Evolutionary conservation across 1,139 yeast species (phyloP).

Genomic region (Yamadazyma songkhlaensis): DNA sequence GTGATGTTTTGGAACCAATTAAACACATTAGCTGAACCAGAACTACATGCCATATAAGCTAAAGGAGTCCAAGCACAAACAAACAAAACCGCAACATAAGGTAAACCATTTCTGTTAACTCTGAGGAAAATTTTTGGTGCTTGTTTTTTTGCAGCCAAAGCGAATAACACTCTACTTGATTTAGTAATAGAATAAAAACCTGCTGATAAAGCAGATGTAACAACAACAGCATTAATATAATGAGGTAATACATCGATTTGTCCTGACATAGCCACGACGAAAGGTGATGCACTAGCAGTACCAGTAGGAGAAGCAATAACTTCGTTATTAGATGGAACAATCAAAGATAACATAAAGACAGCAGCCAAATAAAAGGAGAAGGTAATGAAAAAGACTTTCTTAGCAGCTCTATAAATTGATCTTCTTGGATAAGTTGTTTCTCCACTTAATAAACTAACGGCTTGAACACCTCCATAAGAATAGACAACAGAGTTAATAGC

Average conservation of each 20-base stretch:
- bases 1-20: conserved; percentile 39
- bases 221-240: conserved; percentile 52
- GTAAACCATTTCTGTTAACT: conserved; percentile 32
- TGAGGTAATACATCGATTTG: conserved; percentile 40
- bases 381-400: conserved; percentile 71
- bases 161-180: conserved; percentile 50
- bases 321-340: conserved; percentile 38
- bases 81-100: conserved; percentile 37
- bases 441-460: conserved; percentile 77
- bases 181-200: conserved; percentile 53
- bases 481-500: conserved; percentile 83
- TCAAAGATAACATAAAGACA: conserved; percentile 43
- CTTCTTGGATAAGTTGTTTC: conserved; percentile 70
- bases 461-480: conserved; percentile 58
- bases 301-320: conserved; percentile 29
- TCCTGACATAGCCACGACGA: conserved; percentile 40
- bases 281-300: conserved; percentile 36
- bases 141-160: conserved; percentile 41
- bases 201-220: conserved; percentile 50
- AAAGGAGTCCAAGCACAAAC: conserved; percentile 53
- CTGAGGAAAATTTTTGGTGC: conserved; percentile 35
- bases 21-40: conserved; percentile 39
- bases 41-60: conserved; percentile 42
- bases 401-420: conserved; percentile 69
- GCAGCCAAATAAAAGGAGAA: conserved; percentile 52